Conservation (phyloP, 2,329 filamentous ascomycete species). For the Seiridium unicorne region DNA sequence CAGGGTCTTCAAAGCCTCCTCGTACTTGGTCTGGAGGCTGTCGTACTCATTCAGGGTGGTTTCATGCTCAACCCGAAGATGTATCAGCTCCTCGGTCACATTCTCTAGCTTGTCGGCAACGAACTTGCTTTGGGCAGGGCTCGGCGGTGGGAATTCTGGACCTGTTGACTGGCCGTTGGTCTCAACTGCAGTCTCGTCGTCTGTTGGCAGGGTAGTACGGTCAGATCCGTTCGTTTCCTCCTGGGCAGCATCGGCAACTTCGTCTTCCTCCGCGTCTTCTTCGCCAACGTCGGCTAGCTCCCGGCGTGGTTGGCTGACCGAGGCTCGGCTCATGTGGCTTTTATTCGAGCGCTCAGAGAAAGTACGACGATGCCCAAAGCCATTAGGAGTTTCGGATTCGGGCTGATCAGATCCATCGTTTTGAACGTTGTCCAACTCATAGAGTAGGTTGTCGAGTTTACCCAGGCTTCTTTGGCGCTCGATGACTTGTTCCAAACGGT, state of each 20-base stretch:
- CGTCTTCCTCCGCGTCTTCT: conserved; percentile 33
- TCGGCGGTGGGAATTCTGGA: conserved; percentile 53
- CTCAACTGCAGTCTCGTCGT: conserved; percentile 8
- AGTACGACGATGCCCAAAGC: conserved; percentile 41
- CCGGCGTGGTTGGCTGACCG: conserved; percentile 43
- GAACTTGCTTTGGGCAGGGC: conserved; percentile 77
- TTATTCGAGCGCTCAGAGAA: conserved; percentile 52
- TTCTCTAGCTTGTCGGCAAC: conserved; percentile 91
- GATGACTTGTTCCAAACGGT: conserved; percentile 89
- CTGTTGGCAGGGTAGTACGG: background rate
- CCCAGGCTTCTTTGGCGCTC: conserved; percentile 93
- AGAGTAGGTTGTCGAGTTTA: conserved; percentile 87
- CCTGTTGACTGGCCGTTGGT: conserved; percentile 7
- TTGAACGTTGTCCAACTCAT: conserved; percentile 82
- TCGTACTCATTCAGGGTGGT: conserved; percentile 78
- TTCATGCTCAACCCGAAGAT: conserved; percentile 89
- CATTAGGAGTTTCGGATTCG: conserved; percentile 34
- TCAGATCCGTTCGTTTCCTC: conserved; percentile 8
- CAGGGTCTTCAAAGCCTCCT: conserved; percentile 78
- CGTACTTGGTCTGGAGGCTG: conserved; percentile 81
- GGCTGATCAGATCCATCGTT: conserved; percentile 48
- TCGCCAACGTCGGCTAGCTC: conserved; percentile 56
- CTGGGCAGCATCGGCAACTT: conserved; percentile 17
- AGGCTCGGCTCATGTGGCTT: conserved; percentile 51
- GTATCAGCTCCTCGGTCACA: conserved; percentile 87